A percentile compares a stretch with the other conserved stretches of the same genome.
These are phyloP conservation scores for Peniophora sp. DNA, from an alignment of 1,284 basidiomycete species.

Conservation along the genomic window DNA sequence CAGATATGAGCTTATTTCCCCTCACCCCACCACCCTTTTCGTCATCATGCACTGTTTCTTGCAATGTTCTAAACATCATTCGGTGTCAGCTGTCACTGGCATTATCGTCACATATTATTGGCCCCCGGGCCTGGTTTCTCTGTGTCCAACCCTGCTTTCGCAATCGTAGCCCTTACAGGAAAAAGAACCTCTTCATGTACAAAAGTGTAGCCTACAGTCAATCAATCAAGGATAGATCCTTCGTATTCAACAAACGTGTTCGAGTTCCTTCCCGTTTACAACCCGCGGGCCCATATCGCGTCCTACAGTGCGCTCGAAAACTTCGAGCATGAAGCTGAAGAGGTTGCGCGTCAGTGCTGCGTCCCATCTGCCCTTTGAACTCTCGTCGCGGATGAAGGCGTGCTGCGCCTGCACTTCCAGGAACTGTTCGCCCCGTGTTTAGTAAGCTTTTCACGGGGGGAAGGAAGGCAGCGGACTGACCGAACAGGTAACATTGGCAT, in stretches of 20 bases:
- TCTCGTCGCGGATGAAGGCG: conserved; percentile 88
- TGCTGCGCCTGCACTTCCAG: conserved; percentile 91
- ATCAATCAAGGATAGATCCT: no score
- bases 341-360: conserved; percentile 78
- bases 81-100: no score
- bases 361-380: conserved; percentile 89
- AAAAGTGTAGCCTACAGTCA: no score
- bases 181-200: no score
- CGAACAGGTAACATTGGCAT: conserved; percentile 62
- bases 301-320: conserved; percentile 83
- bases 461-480: conserved; percentile 31
- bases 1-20: no score
- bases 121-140: no score
- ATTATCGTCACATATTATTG: no score
- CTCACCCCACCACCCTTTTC: no score
- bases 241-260: conserved; percentile 66
- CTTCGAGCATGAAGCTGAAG: conserved; percentile 85
- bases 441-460: background rate
- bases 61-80: no score
- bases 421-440: conserved; percentile 43
- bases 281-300: conserved; percentile 71
- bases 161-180: no score
- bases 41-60: no score
- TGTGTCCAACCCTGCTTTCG: no score
- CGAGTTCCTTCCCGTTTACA: conserved; percentile 36